Evolutionary conservation across 495 filamentous ascomycete genomes (phyloP), one percentile per base, ranked within the genome.

Genomic region (Penicillium mononematosum): DNA sequence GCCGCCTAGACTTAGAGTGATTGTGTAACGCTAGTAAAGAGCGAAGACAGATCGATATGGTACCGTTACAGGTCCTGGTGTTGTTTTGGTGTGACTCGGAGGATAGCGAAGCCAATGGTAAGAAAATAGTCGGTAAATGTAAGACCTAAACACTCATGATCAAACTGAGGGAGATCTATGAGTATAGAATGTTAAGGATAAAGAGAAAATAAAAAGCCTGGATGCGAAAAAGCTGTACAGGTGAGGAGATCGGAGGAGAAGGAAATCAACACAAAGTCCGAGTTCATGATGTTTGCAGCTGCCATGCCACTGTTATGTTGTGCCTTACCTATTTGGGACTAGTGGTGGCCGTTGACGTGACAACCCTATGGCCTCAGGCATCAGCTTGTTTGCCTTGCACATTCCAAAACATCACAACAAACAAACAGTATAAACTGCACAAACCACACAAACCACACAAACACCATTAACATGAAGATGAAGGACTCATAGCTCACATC

Each of bases 291-390:
- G 68, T 63, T 74, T 73, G 64, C 62, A 73, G 62, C 64, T 69
- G 69, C 68, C 70, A 72, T 70, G 71, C 71, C 71, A 69, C 68
- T 75, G 74, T 75, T 75, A 68, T 76, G 74, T 74, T 77, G 63
- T 76, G 70, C 53, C 73, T 56, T 20, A 2, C 69, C 65, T 12
- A 12, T 55, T 65, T 31, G 19, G 70, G 76, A 41, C 58, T 76
- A 77, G 76, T 50, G 64, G 20, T 6, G 8, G 2, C 19, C 16
- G 76, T 78, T 77, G 76, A 68, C 76, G 66, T 62, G 76, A 68
- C 73, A 77, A 78, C 76, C 42, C 16, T 51, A 53, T 48, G 44
- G 61, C 58, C 58, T 60, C 22, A 67, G 60, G 63, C 60, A 59
- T n/a, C 20, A 29, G 53, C 6, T 0, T 46, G 53, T 34, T 14